Conservation (phyloP, 2,329 filamentous ascomycete genomes). For the Pseudogymnoascus sp. region DNA sequence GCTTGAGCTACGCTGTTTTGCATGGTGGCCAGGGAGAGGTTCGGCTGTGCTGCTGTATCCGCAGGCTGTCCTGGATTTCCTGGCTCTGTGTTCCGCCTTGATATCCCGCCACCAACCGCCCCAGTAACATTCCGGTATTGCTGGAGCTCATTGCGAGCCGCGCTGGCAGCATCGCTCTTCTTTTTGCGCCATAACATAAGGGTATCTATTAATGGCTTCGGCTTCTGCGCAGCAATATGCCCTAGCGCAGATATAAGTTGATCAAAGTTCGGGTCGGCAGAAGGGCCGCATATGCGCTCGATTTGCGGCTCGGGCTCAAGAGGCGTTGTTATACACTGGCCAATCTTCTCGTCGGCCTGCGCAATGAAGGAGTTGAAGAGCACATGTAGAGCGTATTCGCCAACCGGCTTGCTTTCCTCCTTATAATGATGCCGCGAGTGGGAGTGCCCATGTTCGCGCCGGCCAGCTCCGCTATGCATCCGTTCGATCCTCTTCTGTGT, state of each 20-base stretch:
- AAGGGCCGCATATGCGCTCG: slow-evolving; percentile 82
- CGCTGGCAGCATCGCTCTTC: slow-evolving; percentile 81
- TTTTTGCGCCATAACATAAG: slow-evolving; percentile 98
- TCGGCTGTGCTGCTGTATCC: slow-evolving; percentile 8
- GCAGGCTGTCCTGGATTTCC: slow-evolving; percentile 20
- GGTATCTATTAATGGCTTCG: slow-evolving; percentile 89
- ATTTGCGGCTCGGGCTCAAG: slow-evolving; percentile 76
- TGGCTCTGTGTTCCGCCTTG: slow-evolving; percentile 69
- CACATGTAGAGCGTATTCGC: slow-evolving; percentile 93
- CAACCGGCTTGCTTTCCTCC: slow-evolving; percentile 83
- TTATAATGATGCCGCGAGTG: slow-evolving; percentile 58
- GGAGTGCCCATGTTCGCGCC: slow-evolving; percentile 65
- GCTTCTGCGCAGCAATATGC: slow-evolving; percentile 88
- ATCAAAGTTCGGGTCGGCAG: slow-evolving; percentile 82
- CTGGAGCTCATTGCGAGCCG: slow-evolving; percentile 52
- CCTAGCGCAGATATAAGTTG: slow-evolving; percentile 88
- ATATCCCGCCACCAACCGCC: slow-evolving; percentile 30
- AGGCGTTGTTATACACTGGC: slow-evolving; percentile 71
- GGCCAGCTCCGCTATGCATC: slow-evolving; percentile 59
- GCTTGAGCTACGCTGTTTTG: slow-evolving; percentile 70
- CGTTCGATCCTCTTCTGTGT: slow-evolving; percentile 48
- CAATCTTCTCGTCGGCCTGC: slow-evolving; percentile 93
- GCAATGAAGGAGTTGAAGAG: slow-evolving; percentile 95
- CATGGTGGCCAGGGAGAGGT: slow-evolving; percentile 28
- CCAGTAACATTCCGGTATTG: slow-evolving; percentile 35